phyloP scores from a whole-genome alignment of 2,329 filamentous ascomycete genomes.

The Verruconis gallopava region DNA sequence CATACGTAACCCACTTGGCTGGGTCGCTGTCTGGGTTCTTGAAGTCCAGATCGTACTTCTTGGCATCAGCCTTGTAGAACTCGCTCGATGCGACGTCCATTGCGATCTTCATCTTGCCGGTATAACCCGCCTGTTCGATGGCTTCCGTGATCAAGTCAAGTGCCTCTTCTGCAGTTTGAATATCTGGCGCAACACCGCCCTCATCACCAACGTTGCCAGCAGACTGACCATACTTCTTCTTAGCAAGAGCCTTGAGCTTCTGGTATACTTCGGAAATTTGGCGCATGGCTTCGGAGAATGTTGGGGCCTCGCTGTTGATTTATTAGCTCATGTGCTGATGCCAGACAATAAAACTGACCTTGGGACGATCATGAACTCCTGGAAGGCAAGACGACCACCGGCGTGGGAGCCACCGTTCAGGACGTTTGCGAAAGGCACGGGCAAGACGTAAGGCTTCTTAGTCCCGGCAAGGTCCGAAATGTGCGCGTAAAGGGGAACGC shows the following conservation, averaged over 20 bases:
- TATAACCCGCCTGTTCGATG: slow-evolving; percentile 92
- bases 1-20: slow-evolving; percentile 96
- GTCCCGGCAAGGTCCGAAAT: slow-evolving; percentile 40
- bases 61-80: slow-evolving; percentile 91
- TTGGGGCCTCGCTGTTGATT: slow-evolving; percentile 54
- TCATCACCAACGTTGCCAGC: slow-evolving; percentile 98
- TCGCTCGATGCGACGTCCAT: slow-evolving; percentile 99
- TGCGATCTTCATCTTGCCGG: slow-evolving; percentile 90
- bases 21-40: slow-evolving; percentile 98
- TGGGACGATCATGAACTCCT: slow-evolving; percentile 44
- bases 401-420: slow-evolving; percentile 75
- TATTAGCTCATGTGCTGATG: slow-evolving; percentile 11
- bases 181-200: slow-evolving; percentile 98
- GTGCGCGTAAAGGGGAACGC: slow-evolving; percentile 44
- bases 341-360: slow-evolving; percentile 21
- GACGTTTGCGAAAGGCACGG: slow-evolving; percentile 46
- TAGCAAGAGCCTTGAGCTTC: slow-evolving; percentile 87
- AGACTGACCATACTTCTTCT: slow-evolving; percentile 99
- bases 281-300: slow-evolving; percentile 91
- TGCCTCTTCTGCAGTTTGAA: slow-evolving; percentile 91
- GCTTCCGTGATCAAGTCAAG: slow-evolving; percentile 90
- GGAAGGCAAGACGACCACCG: slow-evolving; percentile 67
- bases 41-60: slow-evolving; percentile 99
- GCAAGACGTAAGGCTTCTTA: slow-evolving; percentile 42
- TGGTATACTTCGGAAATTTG: slow-evolving; percentile 98